Conservation (phyloP, 148 eudicot species). For the Pharnaceum exiguum region DNA sequence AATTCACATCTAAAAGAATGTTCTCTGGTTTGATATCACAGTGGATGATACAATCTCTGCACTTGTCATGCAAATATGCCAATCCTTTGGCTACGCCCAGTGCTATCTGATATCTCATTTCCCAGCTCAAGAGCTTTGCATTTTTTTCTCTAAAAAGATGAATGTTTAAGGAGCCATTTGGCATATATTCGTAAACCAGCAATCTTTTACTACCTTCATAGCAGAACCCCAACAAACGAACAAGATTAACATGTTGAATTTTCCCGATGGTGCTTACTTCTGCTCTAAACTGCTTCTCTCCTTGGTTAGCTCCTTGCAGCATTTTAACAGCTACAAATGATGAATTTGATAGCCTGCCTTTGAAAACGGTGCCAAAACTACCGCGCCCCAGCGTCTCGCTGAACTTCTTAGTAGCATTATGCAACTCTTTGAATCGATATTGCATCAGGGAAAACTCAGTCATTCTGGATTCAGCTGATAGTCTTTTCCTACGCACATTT, state of each 20-base stretch:
- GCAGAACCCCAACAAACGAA: conserved; percentile 51
- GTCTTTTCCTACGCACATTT: conserved; percentile 11
- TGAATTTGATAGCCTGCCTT: conserved; percentile 39
- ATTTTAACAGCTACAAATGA: conserved; percentile 43
- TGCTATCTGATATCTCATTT: conserved; percentile 31
- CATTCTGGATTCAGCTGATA: not conserved
- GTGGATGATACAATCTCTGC: conserved; percentile 49
- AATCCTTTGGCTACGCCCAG: conserved; percentile 35
- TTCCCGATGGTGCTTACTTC: conserved; percentile 59
- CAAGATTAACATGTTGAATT: conserved; percentile 52
- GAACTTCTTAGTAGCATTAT: conserved; percentile 43
- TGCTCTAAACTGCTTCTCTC: conserved; percentile 51
- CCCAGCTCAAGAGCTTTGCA: conserved; percentile 31
- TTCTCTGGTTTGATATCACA: conserved; percentile 66
- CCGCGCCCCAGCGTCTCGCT: conserved; percentile 48
- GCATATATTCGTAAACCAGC: conserved; percentile 47
- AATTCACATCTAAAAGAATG: conserved; percentile 35
- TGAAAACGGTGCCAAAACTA: conserved; percentile 49
- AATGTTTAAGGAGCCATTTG: conserved; percentile 38
- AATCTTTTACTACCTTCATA: conserved; percentile 30
- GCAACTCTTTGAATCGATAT: conserved; percentile 38
- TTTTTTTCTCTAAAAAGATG: conserved; percentile 24
- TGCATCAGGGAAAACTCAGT: conserved; percentile 38
- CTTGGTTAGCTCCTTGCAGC: conserved; percentile 41
- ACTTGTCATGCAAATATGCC: conserved; percentile 34